phyloP scores from a whole-genome alignment of 2,329 filamentous ascomycete species.

The Verticillium dahliae region DNA sequence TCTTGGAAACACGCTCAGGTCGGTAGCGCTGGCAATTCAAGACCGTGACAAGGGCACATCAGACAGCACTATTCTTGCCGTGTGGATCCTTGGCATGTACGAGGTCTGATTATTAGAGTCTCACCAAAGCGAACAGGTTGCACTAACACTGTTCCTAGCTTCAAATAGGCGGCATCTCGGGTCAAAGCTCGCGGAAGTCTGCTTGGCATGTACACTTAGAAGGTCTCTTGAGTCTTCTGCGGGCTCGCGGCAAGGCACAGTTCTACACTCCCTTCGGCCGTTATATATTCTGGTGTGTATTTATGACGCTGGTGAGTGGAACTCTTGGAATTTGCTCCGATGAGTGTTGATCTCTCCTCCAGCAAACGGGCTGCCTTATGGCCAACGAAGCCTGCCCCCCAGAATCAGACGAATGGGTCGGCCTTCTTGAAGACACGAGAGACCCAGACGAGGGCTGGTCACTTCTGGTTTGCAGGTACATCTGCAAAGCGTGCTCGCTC shows the following conservation, averaged over 20 bases:
- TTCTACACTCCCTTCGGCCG: slow-evolving; percentile 19
- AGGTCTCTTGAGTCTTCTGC: slow-evolving; percentile 28
- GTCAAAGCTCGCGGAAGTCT: slow-evolving; percentile 14
- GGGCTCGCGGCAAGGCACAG: slow-evolving; percentile 21
- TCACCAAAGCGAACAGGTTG: not conserved
- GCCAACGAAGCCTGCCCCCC: slow-evolving; percentile 24
- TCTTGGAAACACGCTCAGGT: slow-evolving; percentile 28
- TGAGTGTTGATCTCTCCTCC: not conserved
- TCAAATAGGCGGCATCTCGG: slow-evolving; percentile 27
- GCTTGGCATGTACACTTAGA: slow-evolving; percentile 30
- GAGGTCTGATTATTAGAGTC: slow-evolving; percentile 19
- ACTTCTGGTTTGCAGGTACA: slow-evolving; percentile 1
- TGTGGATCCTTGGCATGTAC: slow-evolving; percentile 33
- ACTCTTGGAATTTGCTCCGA: slow-evolving; percentile 8
- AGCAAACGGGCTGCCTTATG: slow-evolving; percentile 31
- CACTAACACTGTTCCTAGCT: slow-evolving; percentile 15
- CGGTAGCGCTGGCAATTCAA: slow-evolving; percentile 29
- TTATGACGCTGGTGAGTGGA: slow-evolving; percentile 27
- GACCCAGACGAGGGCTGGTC: not conserved
- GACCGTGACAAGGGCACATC: slow-evolving; percentile 17
- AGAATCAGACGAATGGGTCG: slow-evolving; percentile 28
- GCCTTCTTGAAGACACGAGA: slow-evolving; percentile 14
- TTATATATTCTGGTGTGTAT: slow-evolving; percentile 29
- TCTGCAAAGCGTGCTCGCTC: slow-evolving; percentile 3
- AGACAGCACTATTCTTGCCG: slow-evolving; percentile 28